Base-by-base conservation (phyloP, 768 basidiomycete species). In the Serpula lacrymans region DNA sequence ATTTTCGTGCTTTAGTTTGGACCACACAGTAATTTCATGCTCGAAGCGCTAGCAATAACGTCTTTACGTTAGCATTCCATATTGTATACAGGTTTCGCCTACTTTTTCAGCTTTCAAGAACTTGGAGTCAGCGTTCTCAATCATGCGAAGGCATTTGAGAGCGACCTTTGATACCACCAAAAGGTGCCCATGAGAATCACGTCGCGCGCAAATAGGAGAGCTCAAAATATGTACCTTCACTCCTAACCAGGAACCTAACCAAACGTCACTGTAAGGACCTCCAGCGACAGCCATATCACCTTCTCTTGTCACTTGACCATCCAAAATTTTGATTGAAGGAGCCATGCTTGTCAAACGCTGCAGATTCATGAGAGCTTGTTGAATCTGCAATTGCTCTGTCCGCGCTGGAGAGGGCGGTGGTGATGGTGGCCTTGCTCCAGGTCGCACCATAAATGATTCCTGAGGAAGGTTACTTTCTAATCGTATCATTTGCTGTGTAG, bases 11-110 rank as follows among this genome's bases (percentile, higher is more conserved):
- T 67, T 59, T 29, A 82, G 62, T 35, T 65, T 57, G 12, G 72
- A 67, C 79, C 79, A 82, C 14, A 79, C 63, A 13, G 52, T 48
- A 14, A 81, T 72, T 57, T 81, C 80, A 37, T 72, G 70, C 50
- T 76, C 70, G 45, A 81, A 76, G 21, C 77, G 71, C 79, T 81
- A 41, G 20, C 20, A 27, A 7, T 12, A 31, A 43, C 1, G 5
- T 22, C 14, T 14, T 9, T 37, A 42, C n/a, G n/a, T n/a, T n/a
- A n/a, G n/a, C n/a, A n/a, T n/a, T n/a, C n/a, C n/a, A n/a, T n/a
- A n/a, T n/a, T n/a, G n/a, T n/a, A n/a, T n/a, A 8, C 1, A 40
- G 6, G 30, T n/a, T 4, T 11, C 27, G 34, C 38, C 35, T n/a
- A 62, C 54, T 28, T 46, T 44, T n/a, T 56, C 43, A 29, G 77